Base-by-base conservation (phyloP, 2,329 filamentous ascomycete genomes). In the Podosphaera aphanis region DNA sequence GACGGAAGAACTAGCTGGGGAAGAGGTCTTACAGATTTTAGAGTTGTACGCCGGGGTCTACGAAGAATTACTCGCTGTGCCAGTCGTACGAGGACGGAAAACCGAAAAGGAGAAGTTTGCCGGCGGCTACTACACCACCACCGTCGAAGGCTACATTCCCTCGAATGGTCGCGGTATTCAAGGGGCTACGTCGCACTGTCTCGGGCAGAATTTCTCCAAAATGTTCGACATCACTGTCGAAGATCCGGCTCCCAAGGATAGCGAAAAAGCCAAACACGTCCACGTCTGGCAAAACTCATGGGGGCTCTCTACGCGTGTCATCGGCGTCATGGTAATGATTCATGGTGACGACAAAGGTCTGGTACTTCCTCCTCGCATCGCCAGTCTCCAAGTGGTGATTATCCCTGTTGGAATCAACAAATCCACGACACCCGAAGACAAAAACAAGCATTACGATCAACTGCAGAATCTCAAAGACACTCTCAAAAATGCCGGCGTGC, bases 181-280 rank as follows among this genome's bases (percentile, higher is more conserved):
- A 66, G 90, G 86, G 53, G 90, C 77, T 45, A 98, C 90, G 36
- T 93, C 84, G 45, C 90, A 98, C 67, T 62, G 61, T 56, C 71
- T 98, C 7, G 90, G 90, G 45, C 90, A 98, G 65, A 94, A 98
- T 66, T 98, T 98, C 66, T 86, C 80, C 62, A 94, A 92, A 66
- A 98, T 98, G 86, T 98, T 95, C 61, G 81, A 90, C 62, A 95
- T 98, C 61, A 93, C 81, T 0, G 84, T 98, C 25, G 88, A 98
- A 63, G 86, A 98, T 59, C 90, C 90, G 20, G 68, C 70, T 49
- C 72, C 70, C 44, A 77, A 77, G 58, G 67, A 70, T 41, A 77
- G 73, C 43, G 75, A 90, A 62, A 80, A 83, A 64, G 81, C 82
- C 52, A 71, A 78, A 54, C 78, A 84, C 57, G 67, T 94, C 47